Conservation (phyloP, 2,329 filamentous ascomycete species). For the Fusarium sarcochroum region DNA sequence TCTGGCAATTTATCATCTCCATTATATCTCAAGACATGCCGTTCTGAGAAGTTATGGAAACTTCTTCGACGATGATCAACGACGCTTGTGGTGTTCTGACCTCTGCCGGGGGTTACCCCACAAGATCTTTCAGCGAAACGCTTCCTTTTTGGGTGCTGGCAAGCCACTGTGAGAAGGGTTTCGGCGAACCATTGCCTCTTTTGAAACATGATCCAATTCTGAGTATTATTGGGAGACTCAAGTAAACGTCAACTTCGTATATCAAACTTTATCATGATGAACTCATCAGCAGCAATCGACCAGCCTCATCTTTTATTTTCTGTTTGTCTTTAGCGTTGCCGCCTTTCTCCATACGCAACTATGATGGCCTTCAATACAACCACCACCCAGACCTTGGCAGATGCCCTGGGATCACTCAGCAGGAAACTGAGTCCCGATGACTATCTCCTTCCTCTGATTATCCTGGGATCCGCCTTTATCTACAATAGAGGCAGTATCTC, state of each 20-base stretch:
- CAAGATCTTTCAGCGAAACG: not conserved
- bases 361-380: constrained; percentile 7
- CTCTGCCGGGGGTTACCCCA: not conserved
- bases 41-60: too few species aligned
- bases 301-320: too few species aligned
- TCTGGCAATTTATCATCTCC: too few species aligned
- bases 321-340: too few species aligned
- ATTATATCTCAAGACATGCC: too few species aligned
- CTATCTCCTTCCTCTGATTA: constrained; percentile 25
- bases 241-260: not conserved
- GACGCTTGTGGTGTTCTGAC: not conserved
- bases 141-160: not conserved
- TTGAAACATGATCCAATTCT: not conserved
- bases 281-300: too few species aligned
- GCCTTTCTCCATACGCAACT: not conserved
- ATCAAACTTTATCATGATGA: not conserved
- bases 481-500: constrained; percentile 59
- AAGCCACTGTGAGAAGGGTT: not conserved
- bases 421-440: constrained; percentile 8
- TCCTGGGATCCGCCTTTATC: constrained; percentile 50
- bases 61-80: not conserved
- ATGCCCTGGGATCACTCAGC: constrained; percentile 15
- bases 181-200: not conserved
- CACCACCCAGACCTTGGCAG: not conserved
- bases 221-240: too few species aligned